Evolutionary conservation across 805 yeast species (phyloP), one percentile per base, ranked within the genome.

Genomic region (Metschnikowia hibisci): DNA sequence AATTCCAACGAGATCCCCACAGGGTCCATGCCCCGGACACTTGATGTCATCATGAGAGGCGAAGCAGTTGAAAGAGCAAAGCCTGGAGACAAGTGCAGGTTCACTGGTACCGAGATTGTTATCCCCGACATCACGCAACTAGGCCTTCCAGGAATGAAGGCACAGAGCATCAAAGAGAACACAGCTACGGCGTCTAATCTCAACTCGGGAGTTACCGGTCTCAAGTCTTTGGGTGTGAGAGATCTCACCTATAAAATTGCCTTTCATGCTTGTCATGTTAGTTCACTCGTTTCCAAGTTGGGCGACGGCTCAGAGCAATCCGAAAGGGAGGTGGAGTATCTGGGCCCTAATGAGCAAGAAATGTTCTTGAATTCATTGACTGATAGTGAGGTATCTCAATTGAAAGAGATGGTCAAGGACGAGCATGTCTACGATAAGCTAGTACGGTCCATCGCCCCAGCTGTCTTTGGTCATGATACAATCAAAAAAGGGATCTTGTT

Each of bases 1-100:
- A 93, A 91, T 58, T 82, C 97, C n/a, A 85, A 75, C 54, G 98
- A 91, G 64, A 91, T 91, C 44, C 99, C 99, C 22, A 88, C 96
- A 0, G 99, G 99, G 23, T 89, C 97, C 3, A 91, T 91, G 99
- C 99, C 99, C 20, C 80, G 99, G 62, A 91, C 96, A 1, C 65
- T 91, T 56, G 99, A 91, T 62, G 91, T 91, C 18, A 85, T 91
- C 40, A 67, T 91, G 45, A 76, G 99, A 55, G 98, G 98, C 40
- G 97, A 91, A 53, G 76, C 88, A 42, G 98, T 93, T 7, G 99
- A 91, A 60, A 76, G 89, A 52, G 97, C 97, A 3, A 93, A 91
- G 64, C 97, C 99, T 1, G 99, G 99, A 52, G 98, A 91, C 64
- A 85, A 87, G 61, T 87, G 96, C 67, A 80, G 81, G 52, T 89